phyloP scores from a whole-genome alignment of 768 basidiomycete species.

The Termitomyces sp. region DNA sequence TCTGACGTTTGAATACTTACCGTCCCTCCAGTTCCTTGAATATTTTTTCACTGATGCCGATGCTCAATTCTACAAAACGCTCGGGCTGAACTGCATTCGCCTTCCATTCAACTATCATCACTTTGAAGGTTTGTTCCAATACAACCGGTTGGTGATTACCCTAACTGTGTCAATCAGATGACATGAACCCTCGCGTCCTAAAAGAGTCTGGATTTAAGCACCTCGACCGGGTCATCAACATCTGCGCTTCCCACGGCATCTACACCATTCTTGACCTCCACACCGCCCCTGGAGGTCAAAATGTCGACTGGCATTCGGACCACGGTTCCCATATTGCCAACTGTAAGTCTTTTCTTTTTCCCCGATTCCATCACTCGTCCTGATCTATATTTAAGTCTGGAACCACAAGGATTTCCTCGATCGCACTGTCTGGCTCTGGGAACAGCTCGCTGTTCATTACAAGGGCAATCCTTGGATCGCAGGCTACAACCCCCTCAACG shows the following conservation, averaged over 20 bases:
- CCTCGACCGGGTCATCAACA: slow-evolving; percentile 73
- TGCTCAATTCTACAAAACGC: slow-evolving; percentile 69
- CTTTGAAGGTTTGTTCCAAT: slow-evolving; percentile 46
- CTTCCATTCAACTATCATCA: slow-evolving; percentile 71
- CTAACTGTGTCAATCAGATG: slow-evolving; percentile 33
- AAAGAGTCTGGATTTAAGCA: slow-evolving; percentile 74
- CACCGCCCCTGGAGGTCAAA: slow-evolving; percentile 69
- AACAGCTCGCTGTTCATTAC: slow-evolving; percentile 69
- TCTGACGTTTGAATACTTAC: neutral
- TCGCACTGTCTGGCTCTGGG: slow-evolving; percentile 73
- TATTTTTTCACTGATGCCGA: slow-evolving; percentile 79
- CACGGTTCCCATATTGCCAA: slow-evolving; percentile 63
- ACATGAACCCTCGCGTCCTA: slow-evolving; percentile 74
- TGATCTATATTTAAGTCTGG: slow-evolving; percentile 46
- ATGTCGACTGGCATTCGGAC: slow-evolving; percentile 79
- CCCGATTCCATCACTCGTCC: neutral
- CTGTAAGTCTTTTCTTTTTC: slow-evolving; percentile 26
- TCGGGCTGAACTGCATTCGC: slow-evolving; percentile 78
- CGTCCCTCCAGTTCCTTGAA: slow-evolving; percentile 57
- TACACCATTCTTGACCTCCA: slow-evolving; percentile 82
- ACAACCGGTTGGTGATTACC: neutral
- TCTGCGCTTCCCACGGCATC: slow-evolving; percentile 71
- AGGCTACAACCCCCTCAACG: slow-evolving; percentile 84
- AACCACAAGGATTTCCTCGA: slow-evolving; percentile 84
- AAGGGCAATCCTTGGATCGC: slow-evolving; percentile 77